These are phyloP conservation scores for Chloris gayana DNA, from an alignment of 176 grass and related monocot species.

Conservation along the genomic window DNA sequence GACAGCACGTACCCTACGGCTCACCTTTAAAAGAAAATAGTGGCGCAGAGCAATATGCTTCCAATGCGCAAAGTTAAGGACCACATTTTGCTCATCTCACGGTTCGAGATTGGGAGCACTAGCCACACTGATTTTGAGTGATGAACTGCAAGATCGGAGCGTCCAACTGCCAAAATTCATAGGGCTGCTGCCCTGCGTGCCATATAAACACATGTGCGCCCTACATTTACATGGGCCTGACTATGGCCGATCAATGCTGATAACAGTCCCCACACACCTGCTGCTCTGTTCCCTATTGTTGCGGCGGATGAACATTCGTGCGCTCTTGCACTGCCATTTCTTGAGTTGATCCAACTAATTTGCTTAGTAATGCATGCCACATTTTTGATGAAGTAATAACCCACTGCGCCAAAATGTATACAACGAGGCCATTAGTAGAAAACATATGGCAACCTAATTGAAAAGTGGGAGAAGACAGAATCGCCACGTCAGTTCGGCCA, in stretches of 20 bases:
- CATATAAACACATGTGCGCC: too few species aligned
- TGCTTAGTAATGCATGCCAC: background rate
- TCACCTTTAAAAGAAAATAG: background rate
- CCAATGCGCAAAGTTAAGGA: background rate
- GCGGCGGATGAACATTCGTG: background rate
- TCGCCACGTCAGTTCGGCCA: background rate
- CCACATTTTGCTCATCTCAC: background rate
- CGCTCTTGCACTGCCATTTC: background rate
- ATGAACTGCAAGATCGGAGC: slow-evolving; percentile 7
- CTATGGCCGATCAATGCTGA: background rate
- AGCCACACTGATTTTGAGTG: background rate
- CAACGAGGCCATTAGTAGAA: background rate
- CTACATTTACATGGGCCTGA: background rate
- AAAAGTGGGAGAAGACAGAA: background rate
- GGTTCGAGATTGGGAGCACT: background rate
- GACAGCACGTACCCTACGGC: background rate
- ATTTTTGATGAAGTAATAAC: background rate
- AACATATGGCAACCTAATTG: background rate
- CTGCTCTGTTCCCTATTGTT: background rate
- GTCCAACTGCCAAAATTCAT: slow-evolving; percentile 24
- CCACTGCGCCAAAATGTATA: too few species aligned
- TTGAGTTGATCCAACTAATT: background rate
- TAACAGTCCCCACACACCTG: background rate
- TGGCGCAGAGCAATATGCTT: background rate
- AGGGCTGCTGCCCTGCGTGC: background rate